phyloP scores from a whole-genome alignment of 371 early-diverging fungal genomes.

The Synchytrium microbalum region DNA sequence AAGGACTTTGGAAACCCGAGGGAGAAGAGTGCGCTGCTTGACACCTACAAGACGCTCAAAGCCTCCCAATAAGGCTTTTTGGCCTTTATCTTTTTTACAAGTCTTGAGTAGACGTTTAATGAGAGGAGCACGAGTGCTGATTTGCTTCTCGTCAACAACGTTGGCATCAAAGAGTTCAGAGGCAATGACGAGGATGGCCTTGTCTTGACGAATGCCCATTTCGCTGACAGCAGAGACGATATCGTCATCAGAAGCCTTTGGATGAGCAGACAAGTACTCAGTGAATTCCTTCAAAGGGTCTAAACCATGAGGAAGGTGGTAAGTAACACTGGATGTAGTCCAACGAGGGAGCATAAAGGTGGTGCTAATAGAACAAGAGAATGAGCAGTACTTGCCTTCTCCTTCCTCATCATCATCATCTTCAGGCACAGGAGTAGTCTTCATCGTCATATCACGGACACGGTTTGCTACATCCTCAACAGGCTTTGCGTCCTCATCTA shows the following conservation, averaged over 20 bases:
- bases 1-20: constrained; percentile 70
- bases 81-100: constrained; percentile 63
- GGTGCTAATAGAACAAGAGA: neutral
- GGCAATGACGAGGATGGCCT: constrained; percentile 32
- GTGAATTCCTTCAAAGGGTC: constrained; percentile 40
- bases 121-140: constrained; percentile 48
- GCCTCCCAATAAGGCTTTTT: constrained; percentile 84
- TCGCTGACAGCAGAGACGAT: constrained; percentile 71
- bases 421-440: constrained; percentile 24
- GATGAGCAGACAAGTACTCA: constrained; percentile 22
- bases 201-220: constrained; percentile 64
- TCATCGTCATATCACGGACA: constrained; percentile 3
- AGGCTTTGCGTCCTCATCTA: constrained; percentile 5
- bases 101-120: constrained; percentile 55
- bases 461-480: neutral
- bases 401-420: constrained; percentile 42
- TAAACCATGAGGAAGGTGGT: neutral
- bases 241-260: constrained; percentile 49
- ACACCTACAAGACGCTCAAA: constrained; percentile 80
- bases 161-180: constrained; percentile 32
- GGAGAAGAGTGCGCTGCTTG: constrained; percentile 43
- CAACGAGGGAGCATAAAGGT: constrained; percentile 3
- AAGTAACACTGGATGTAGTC: constrained; percentile 4
- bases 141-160: constrained; percentile 29
- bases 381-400: constrained; percentile 16